Percentiles rank a stretch among this genome's conserved stretches.
phyloP scores from a whole-genome alignment of 257 asterid genomes.

The Salvia hispanica region DNA sequence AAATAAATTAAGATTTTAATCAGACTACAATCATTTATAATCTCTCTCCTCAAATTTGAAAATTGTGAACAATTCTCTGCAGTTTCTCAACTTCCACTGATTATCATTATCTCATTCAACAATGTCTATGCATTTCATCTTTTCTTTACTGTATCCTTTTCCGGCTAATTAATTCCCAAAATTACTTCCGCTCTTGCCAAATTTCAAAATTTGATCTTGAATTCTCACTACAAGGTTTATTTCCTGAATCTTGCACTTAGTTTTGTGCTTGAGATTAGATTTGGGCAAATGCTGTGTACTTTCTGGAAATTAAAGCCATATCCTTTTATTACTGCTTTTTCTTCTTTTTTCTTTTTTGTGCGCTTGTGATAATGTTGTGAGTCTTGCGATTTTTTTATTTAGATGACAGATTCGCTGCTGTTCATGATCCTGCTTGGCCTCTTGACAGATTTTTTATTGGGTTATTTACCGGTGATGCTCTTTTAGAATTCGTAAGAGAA shows the following conservation, averaged over 20 bases:
- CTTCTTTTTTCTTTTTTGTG: background rate
- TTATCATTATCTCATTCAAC: constrained; percentile 1
- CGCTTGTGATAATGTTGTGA: constrained; percentile 9
- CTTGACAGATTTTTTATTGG: background rate
- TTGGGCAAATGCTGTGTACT: constrained; percentile 15
- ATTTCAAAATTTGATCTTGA: constrained; percentile 30
- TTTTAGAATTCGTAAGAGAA: background rate
- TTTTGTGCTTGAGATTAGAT: constrained; percentile 18
- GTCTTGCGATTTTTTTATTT: background rate
- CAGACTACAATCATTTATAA: background rate
- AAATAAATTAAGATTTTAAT: background rate
- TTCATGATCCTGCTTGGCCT: constrained; percentile 6
- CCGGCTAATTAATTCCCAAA: background rate
- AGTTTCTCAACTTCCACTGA: constrained; percentile 22
- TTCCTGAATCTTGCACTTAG: constrained; percentile 16
- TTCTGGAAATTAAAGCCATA: background rate
- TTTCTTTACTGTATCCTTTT: background rate
- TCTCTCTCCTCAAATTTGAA: constrained; percentile 26
- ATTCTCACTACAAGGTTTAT: constrained; percentile 24
- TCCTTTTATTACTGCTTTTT: background rate
- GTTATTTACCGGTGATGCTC: background rate
- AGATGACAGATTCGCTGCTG: constrained; percentile 3
- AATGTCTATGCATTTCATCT: constrained; percentile 7
- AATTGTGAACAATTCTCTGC: constrained; percentile 23
- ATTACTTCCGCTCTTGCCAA: constrained; percentile 17